Evolutionary conservation across 805 yeast genomes (phyloP).

Genomic region (Starmerella apicola): DNA sequence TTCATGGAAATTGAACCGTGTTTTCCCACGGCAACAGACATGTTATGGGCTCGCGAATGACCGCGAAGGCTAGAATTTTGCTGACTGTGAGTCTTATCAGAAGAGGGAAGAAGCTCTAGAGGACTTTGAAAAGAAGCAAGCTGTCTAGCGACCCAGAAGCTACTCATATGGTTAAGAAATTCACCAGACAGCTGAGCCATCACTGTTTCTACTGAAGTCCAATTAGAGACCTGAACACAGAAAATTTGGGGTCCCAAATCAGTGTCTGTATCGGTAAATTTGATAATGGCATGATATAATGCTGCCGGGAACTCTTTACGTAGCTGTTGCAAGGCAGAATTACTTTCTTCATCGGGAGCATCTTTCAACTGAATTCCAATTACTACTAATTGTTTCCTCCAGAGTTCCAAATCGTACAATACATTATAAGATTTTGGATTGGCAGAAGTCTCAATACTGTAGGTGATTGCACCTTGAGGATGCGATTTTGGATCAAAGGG

Average conservation of each 20-base stretch:
- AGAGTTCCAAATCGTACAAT: slow-evolving; percentile 82
- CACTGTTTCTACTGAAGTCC: slow-evolving; percentile 42
- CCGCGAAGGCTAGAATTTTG: background rate
- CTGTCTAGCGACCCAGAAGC: slow-evolving; percentile 54
- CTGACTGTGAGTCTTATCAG: background rate
- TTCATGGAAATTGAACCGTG: slow-evolving; percentile 27
- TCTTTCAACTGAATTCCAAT: slow-evolving; percentile 30
- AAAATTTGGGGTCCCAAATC: slow-evolving; percentile 18
- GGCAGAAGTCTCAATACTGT: slow-evolving; percentile 37
- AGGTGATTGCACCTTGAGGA: slow-evolving; percentile 64
- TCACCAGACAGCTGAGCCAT: slow-evolving; percentile 60
- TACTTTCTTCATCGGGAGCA: slow-evolving; percentile 17
- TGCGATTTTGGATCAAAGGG: slow-evolving; percentile 71
- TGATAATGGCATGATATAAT: slow-evolving; percentile 41
- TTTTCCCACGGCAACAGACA: slow-evolving; percentile 16
- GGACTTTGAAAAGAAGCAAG: slow-evolving; percentile 80
- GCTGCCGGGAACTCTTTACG: slow-evolving; percentile 38
- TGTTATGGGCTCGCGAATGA: background rate
- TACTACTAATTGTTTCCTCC: slow-evolving; percentile 51
- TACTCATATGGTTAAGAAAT: slow-evolving; percentile 51
- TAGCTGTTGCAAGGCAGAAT: slow-evolving; percentile 30
- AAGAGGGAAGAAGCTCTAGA: slow-evolving; percentile 25
- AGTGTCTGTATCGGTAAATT: slow-evolving; percentile 32
- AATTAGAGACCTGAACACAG: slow-evolving; percentile 23
- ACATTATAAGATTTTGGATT: slow-evolving; percentile 49